Conservation (phyloP, 768 basidiomycete genomes). For the Punctularia strigosozonata region DNA sequence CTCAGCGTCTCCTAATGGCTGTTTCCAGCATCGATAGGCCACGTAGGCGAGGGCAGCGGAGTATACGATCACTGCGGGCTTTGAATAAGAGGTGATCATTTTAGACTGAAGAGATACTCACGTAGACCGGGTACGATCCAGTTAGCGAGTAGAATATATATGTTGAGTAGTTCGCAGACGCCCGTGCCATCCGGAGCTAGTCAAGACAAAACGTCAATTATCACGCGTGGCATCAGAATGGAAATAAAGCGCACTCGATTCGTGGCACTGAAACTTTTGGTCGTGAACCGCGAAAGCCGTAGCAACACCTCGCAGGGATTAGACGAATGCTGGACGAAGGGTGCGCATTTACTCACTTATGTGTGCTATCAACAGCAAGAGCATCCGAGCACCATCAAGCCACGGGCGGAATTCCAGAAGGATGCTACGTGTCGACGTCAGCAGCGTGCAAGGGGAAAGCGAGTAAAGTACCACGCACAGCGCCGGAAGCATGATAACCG, state of each 20-base stretch:
- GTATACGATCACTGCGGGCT: conserved; percentile 29
- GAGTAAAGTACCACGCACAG: not conserved
- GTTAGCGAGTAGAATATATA: conserved; percentile 36
- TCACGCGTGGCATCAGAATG: no score
- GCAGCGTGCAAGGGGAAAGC: conserved; percentile 1
- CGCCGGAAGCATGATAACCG: conserved; percentile 1
- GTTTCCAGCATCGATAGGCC: conserved; percentile 16
- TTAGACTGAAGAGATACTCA: conserved; percentile 19
- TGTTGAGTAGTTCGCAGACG: conserved; percentile 35
- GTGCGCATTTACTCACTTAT: conserved; percentile 23
- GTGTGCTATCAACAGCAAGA: conserved; percentile 33
- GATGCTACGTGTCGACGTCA: conserved; percentile 24
- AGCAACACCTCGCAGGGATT: conserved; percentile 32
- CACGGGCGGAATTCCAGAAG: conserved; percentile 36
- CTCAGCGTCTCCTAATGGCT: no score
- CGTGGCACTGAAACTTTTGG: conserved; percentile 30
- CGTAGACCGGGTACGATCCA: conserved; percentile 44
- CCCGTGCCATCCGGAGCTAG: conserved; percentile 28
- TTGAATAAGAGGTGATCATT: conserved; percentile 3
- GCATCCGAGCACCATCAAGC: conserved; percentile 40
- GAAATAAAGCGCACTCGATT: conserved; percentile 32
- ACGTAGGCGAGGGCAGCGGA: conserved; percentile 26
- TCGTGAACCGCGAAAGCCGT: conserved; percentile 29
- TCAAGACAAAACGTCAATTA: not conserved
- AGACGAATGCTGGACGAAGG: not conserved